phyloP scores from a whole-genome alignment of 306 rosid species.

The Psophocarpus tetragonolobus region DNA sequence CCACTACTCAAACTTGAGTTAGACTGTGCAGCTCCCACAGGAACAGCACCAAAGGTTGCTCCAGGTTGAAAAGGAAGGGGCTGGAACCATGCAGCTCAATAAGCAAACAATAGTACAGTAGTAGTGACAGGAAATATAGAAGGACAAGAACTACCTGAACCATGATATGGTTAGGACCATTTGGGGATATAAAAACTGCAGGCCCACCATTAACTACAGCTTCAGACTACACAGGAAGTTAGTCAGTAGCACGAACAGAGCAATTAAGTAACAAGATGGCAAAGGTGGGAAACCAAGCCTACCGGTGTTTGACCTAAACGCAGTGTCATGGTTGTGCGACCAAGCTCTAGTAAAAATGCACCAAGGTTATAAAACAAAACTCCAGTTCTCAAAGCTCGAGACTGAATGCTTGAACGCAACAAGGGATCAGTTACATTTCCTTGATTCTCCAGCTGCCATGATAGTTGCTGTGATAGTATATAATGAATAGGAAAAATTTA shows the following conservation, averaged over 20 bases:
- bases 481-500: conserved; percentile 27
- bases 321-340: conserved; percentile 87
- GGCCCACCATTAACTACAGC: conserved; percentile 98
- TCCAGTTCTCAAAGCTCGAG: conserved; percentile 73
- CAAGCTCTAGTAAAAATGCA: conserved; percentile 92
- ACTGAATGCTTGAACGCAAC: conserved; percentile 61
- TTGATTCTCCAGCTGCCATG: conserved; percentile 82
- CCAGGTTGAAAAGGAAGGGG: conserved; percentile 92
- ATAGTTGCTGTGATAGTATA: conserved; percentile 67
- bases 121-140: conserved; percentile 28
- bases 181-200: conserved; percentile 89
- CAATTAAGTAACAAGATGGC: conserved; percentile 35
- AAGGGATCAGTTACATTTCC: conserved; percentile 64
- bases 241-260: conserved; percentile 34
- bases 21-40: conserved; percentile 76
- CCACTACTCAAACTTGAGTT: conserved; percentile 69
- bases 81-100: conserved; percentile 58
- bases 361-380: conserved; percentile 75
- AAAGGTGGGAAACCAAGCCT: conserved; percentile 40
- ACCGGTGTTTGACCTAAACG: conserved; percentile 92
- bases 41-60: conserved; percentile 68
- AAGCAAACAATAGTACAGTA: conserved; percentile 40
- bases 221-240: conserved; percentile 66
- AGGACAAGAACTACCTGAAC: conserved; percentile 73
- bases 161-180: conserved; percentile 95